These are phyloP conservation scores for Bassia scoparia DNA, from an alignment of 148 eudicot species.

Conservation along the genomic window DNA sequence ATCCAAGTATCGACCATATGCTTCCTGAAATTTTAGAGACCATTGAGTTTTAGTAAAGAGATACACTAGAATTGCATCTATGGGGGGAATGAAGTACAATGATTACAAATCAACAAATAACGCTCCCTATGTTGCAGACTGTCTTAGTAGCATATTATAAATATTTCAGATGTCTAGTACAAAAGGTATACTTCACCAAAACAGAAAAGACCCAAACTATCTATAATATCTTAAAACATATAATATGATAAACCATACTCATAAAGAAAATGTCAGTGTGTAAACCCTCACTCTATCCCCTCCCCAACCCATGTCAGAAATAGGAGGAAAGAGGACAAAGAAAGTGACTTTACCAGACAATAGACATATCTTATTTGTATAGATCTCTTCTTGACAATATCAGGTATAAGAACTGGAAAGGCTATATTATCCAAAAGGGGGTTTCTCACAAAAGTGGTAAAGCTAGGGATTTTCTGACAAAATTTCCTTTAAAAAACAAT, in stretches of 20 bases:
- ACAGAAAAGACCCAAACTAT: neutral
- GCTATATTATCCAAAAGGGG: no score
- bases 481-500: neutral
- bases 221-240: neutral
- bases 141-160: neutral
- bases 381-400: neutral
- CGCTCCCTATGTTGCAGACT: neutral
- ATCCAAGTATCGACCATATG: conserved; percentile 79
- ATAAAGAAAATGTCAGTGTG: neutral
- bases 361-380: neutral
- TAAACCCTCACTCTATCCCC: neutral
- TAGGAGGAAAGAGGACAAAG: neutral
- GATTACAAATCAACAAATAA: neutral
- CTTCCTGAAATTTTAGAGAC: conserved; percentile 57
- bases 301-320: neutral
- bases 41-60: neutral
- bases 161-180: neutral
- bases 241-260: neutral
- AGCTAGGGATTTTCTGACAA: no score
- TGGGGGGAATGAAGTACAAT: no score
- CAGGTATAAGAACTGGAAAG: no score
- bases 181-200: neutral
- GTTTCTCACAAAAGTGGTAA: no score
- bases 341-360: neutral
- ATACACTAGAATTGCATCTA: no score